A percentile compares a stretch with the other conserved stretches of the same genome.
Evolutionary conservation across 192 early-diverging fungal genomes (phyloP).

Genomic region (Coemansia sp.): DNA sequence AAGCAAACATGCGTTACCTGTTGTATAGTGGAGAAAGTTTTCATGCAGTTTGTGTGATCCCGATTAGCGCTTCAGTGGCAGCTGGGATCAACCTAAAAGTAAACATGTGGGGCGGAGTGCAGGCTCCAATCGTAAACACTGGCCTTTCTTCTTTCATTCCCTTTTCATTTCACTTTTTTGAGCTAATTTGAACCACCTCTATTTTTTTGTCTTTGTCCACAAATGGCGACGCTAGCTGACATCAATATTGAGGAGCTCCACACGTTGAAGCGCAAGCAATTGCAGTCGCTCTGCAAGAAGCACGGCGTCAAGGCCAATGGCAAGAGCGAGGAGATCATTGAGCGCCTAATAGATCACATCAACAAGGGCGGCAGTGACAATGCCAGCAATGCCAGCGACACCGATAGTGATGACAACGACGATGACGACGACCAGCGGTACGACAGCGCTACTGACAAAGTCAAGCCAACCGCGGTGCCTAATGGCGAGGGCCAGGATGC

Average conservation of each 20-base stretch:
- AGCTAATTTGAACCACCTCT: not conserved
- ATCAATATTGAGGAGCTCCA: conserved; percentile 32
- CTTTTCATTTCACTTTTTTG: not conserved
- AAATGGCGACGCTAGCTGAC: conserved; percentile 14
- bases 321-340: conserved; percentile 43
- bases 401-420: conserved; percentile 12
- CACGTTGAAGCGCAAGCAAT: conserved; percentile 41
- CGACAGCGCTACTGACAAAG: not conserved
- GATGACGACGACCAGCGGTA: not conserved
- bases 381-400: not conserved
- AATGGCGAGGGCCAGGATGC: not conserved
- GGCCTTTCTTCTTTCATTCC: not conserved
- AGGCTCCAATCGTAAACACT: conserved; percentile 5
- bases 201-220: not conserved
- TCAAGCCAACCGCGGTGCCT: not conserved
- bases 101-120: conserved; percentile 4
- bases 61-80: not conserved
- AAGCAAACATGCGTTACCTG: too few relatives aligned
- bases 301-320: conserved; percentile 46
- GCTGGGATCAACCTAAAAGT: not conserved
- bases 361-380: conserved; percentile 3
- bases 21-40: too few relatives aligned
- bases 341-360: conserved; percentile 13
- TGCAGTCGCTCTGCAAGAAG: conserved; percentile 51
- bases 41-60: not conserved